Percentiles rank a stretch among this genome's conserved stretches.
phyloP scores from a whole-genome alignment of 805 yeast species.

The Metschnikowia colocasiae region DNA sequence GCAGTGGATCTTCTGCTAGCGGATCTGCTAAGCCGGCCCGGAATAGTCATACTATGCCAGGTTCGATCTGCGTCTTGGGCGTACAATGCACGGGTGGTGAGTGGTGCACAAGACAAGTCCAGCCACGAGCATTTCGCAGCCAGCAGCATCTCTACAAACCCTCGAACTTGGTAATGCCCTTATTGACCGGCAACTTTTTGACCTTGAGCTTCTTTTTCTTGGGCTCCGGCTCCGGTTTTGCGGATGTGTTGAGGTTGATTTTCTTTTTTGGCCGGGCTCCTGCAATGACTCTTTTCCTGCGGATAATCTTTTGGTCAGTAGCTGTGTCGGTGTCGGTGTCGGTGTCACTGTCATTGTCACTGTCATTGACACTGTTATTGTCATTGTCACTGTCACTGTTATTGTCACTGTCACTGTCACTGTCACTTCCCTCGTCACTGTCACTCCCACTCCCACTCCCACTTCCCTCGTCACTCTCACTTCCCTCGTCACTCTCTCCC shows the following conservation, averaged over 20 bases:
- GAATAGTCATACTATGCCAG: no score
- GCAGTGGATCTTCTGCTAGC: no score
- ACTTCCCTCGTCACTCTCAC: conserved; percentile 20
- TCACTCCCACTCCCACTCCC: conserved; percentile 15
- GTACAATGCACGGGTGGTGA: no score
- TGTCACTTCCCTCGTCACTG: conserved; percentile 5
- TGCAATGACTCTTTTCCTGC: background rate
- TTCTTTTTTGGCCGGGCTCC: background rate
- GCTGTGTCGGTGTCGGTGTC: background rate
- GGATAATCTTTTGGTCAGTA: background rate
- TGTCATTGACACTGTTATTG: conserved; percentile 7
- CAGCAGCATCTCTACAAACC: conserved; percentile 35
- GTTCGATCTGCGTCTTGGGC: no score
- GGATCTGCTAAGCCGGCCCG: no score
- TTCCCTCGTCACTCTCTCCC: conserved; percentile 13
- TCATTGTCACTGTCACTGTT: conserved; percentile 15
- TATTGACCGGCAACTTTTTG: conserved; percentile 24
- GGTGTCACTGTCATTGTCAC: background rate
- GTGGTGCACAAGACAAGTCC: no score
- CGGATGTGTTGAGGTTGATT: background rate
- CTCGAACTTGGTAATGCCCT: conserved; percentile 44
- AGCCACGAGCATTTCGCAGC: no score
- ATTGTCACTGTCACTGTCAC: conserved; percentile 6
- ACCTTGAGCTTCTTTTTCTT: conserved; percentile 33
- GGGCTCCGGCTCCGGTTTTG: conserved; percentile 13